Percentiles rank a stretch among this genome's conserved stretches.
These are phyloP conservation scores for Didymella arachidicola DNA, from an alignment of 2,329 filamentous ascomycete species.

Conservation along the genomic window DNA sequence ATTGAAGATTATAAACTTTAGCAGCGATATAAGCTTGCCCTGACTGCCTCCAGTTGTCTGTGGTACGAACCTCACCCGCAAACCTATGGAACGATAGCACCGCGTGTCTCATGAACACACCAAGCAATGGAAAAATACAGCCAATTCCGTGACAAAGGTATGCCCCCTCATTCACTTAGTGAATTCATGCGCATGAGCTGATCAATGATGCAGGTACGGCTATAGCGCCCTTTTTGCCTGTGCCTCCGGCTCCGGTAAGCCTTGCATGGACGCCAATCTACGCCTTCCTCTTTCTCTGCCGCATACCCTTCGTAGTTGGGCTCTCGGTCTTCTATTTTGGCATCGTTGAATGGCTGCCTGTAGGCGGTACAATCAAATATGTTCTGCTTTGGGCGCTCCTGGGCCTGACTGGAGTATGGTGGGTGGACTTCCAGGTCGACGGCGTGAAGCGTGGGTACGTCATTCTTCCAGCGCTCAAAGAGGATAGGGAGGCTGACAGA, in stretches of 20 bases:
- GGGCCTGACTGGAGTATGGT: slow-evolving; percentile 92
- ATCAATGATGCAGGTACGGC: slow-evolving; percentile 73
- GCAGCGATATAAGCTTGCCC: slow-evolving; percentile 12
- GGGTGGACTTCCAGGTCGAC: slow-evolving; percentile 98
- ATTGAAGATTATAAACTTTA: slow-evolving; percentile 14
- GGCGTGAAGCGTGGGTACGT: slow-evolving; percentile 86
- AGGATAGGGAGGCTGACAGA: slow-evolving; percentile 8
- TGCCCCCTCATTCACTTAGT: neutral
- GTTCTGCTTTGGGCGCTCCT: slow-evolving; percentile 86
- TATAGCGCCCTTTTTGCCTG: slow-evolving; percentile 93
- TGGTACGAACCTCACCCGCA: neutral
- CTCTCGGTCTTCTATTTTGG: slow-evolving; percentile 77
- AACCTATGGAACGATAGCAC: slow-evolving; percentile 33
- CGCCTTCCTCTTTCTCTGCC: slow-evolving; percentile 77
- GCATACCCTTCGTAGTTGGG: slow-evolving; percentile 77
- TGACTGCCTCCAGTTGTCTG: neutral
- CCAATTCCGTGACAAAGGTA: slow-evolving; percentile 90
- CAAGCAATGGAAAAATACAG: slow-evolving; percentile 88
- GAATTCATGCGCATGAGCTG: slow-evolving; percentile 16
- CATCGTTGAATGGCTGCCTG: slow-evolving; percentile 81
- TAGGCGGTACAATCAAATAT: slow-evolving; percentile 75
- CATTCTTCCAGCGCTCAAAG: neutral
- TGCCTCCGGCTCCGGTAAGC: slow-evolving; percentile 69
- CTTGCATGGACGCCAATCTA: slow-evolving; percentile 70
- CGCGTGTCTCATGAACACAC: slow-evolving; percentile 14